Evolutionary conservation across 148 eudicot species (phyloP).

Genomic region (Camellia granthamiana): DNA sequence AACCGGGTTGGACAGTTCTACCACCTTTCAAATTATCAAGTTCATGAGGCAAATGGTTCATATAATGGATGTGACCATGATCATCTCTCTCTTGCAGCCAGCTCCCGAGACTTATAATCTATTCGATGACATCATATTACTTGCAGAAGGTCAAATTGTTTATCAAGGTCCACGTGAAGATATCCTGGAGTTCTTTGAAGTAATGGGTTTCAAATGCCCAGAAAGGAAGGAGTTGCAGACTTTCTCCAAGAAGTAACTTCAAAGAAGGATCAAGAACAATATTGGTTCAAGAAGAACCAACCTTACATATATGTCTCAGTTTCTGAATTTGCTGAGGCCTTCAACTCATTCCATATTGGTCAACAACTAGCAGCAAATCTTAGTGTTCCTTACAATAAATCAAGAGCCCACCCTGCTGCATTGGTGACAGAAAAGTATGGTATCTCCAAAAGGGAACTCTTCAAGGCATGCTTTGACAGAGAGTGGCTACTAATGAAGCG

Average conservation of each 20-base stretch:
- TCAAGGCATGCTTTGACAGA: constrained; percentile 57
- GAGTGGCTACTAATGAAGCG: constrained; percentile 79
- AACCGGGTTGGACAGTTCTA: constrained; percentile 81
- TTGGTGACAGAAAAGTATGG: constrained; percentile 20
- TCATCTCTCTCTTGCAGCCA: constrained; percentile 77
- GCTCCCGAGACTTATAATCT: constrained; percentile 72
- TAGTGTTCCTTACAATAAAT: constrained; percentile 51
- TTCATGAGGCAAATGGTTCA: constrained; percentile 73
- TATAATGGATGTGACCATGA: constrained; percentile 60
- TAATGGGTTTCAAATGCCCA: constrained; percentile 68
- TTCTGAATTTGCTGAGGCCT: constrained; percentile 48
- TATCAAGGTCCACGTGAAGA: constrained; percentile 74
- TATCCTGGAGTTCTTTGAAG: constrained; percentile 59
- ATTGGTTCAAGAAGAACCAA: constrained; percentile 45
- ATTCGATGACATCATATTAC: constrained; percentile 68
- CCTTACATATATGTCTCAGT: constrained; percentile 44
- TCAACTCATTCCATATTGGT: constrained; percentile 52
- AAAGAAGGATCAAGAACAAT: constrained; percentile 74
- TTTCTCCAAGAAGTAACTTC: constrained; percentile 89
- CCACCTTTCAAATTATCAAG: constrained; percentile 69
- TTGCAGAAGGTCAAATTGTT: constrained; percentile 69
- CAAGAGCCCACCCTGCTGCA: constrained; percentile 61
- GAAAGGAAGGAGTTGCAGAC: constrained; percentile 77
- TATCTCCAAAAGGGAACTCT: too few relatives aligned
- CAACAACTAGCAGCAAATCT: constrained; percentile 42